Base-by-base conservation (phyloP, 2,329 filamentous ascomycete genomes). In the Neurospora sp. region DNA sequence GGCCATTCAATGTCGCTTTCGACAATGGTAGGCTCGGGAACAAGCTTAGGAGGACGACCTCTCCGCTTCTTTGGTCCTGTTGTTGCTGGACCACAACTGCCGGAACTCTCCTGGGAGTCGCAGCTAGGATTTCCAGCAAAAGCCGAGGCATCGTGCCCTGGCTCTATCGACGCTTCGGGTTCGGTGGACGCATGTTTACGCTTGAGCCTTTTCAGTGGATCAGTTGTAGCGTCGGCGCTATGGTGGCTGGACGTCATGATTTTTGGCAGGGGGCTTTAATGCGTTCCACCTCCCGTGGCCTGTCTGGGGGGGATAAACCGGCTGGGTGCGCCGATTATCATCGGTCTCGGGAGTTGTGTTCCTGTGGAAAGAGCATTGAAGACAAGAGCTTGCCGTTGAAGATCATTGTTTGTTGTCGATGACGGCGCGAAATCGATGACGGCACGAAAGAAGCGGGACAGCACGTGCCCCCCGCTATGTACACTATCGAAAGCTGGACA, bases 1-100 rank as follows among this genome's bases (percentile, higher is more conserved):
- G 94, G 93, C 93, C 95, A 97, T 67, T 82, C 81, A 38, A 83
- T 80, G 33, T 77, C 71, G 69, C 81, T 82, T 9, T 78, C 73
- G n/a, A 78, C 74, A 10, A 71, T 11, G 69, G 38, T 67, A 70
- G 15, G 70, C 58, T n/a, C 40, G 67, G 52, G 72, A 68, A 66
- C 39, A 62, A 42, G 33, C 19, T 69, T 72, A 68, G 2, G 68
- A 33, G 33, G 72, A 46, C 28, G 68, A 40, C 43, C 69, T 52
- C 11, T 17, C 40, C 39, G 42, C 19, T 39, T 36, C 23, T 11
- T n/a, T 46, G 38, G 33, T 39, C 46, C 15, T 36, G 8, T 71
- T 66, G 42, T 23, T 68, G 33, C n/a, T 38, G 19, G 23, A 15
- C 46, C 46, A 52, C 19, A 52, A 52, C 46, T 52, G 19, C 46